These are phyloP conservation scores for Penicillium sumatraense DNA, from an alignment of 2,329 filamentous ascomycete species.

Conservation along the genomic window DNA sequence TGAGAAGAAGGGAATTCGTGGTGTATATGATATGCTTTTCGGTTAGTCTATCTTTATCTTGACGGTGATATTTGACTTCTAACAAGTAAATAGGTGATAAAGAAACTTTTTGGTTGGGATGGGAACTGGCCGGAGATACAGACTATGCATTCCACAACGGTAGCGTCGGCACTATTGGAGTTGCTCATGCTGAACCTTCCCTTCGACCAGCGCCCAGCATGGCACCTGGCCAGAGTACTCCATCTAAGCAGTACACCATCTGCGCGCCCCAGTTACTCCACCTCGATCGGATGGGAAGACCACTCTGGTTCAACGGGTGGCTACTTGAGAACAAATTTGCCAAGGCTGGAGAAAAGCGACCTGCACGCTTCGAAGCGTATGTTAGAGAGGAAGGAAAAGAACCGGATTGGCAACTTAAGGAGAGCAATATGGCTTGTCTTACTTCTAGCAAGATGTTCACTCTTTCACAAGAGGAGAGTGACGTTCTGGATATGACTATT, in stretches of 20 bases:
- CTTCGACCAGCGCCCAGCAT: constrained; percentile 22
- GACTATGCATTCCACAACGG: constrained; percentile 52
- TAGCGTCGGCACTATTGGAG: constrained; percentile 25
- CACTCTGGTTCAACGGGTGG: constrained; percentile 56
- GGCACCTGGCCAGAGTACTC: background rate
- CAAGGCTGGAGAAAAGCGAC: constrained; percentile 38
- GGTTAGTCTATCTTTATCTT: constrained; percentile 31
- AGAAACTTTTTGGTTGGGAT: constrained; percentile 57
- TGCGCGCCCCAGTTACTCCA: constrained; percentile 54
- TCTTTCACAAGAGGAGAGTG: constrained; percentile 1
- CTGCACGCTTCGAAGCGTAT: constrained; percentile 39
- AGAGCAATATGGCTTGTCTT: background rate
- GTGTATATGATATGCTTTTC: constrained; percentile 55
- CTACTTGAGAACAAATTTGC: constrained; percentile 48
- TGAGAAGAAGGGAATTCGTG: constrained; percentile 39
- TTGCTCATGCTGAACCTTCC: constrained; percentile 26
- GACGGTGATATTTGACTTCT: background rate
- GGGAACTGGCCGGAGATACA: constrained; percentile 49
- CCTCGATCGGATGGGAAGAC: constrained; percentile 37
- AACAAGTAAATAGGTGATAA: constrained; percentile 47
- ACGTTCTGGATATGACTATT: background rate
- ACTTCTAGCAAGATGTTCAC: background rate
- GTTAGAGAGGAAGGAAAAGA: constrained; percentile 9
- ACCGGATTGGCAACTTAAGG: background rate
- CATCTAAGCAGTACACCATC: constrained; percentile 21